phyloP scores from a whole-genome alignment of 352 stramenopile species.

The Thraustochytrium sp. region DNA sequence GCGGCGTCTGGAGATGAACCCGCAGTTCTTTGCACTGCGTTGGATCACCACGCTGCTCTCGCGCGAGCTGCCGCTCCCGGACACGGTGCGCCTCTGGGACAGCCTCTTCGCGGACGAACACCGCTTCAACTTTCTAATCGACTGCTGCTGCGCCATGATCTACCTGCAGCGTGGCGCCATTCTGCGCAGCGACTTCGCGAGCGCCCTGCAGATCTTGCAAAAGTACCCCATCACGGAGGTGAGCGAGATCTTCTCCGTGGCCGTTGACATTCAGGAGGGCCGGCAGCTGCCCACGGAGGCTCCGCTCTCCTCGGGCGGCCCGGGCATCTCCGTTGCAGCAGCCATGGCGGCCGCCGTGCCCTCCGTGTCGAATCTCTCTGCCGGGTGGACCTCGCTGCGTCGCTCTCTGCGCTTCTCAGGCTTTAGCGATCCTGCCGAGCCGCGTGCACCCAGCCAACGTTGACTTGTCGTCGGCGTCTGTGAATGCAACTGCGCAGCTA shows the following conservation, averaged over 20 bases:
- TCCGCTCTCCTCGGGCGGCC: no score
- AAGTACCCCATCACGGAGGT: constrained; percentile 52
- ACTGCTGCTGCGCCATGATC: constrained; percentile 70
- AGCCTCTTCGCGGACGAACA: constrained; percentile 64
- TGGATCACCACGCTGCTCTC: constrained; percentile 75
- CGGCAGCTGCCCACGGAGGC: no score
- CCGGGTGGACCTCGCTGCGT: no score
- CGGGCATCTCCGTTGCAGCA: no score
- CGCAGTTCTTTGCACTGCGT: constrained; percentile 65
- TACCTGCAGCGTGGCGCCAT: constrained; percentile 60
- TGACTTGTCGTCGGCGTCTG: no score
- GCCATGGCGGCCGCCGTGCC: no score
- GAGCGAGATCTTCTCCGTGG: constrained; percentile 37
- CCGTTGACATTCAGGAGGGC: constrained; percentile 28
- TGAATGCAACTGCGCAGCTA: no score
- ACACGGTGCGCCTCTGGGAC: constrained; percentile 75
- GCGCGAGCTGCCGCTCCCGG: constrained; percentile 63
- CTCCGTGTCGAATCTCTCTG: no score
- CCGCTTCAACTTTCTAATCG: constrained; percentile 68
- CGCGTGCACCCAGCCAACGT: no score
- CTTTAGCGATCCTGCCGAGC: no score
- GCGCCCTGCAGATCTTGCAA: constrained; percentile 55
- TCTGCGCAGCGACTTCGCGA: constrained; percentile 54
- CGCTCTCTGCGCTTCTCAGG: no score
- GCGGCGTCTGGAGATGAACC: constrained; percentile 56